These are phyloP conservation scores for Trichoderma sp. DNA, from an alignment of 2,329 filamentous ascomycete species.

Conservation along the genomic window DNA sequence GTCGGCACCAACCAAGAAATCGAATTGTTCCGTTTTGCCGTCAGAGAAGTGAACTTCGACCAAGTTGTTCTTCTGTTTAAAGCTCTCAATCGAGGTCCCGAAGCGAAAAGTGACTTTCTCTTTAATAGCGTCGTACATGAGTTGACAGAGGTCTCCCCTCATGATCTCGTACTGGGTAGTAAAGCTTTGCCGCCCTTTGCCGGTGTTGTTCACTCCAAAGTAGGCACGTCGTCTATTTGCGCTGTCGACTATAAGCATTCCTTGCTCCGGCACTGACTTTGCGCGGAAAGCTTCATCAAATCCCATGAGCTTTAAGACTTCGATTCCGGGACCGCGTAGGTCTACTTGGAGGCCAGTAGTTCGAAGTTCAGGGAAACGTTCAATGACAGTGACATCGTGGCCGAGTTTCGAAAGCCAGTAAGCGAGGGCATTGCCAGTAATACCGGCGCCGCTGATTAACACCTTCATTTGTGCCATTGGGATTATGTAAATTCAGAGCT, in stretches of 20 bases:
- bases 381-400: conserved; percentile 45
- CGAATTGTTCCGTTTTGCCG: conserved; percentile 28
- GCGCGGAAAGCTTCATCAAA: conserved; percentile 42
- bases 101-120: conserved; percentile 39
- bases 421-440: conserved; percentile 40
- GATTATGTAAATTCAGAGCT: not conserved
- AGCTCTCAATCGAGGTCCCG: conserved; percentile 36
- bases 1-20: conserved; percentile 32
- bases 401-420: conserved; percentile 40
- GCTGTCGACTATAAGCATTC: conserved; percentile 52
- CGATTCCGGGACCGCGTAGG: conserved; percentile 48
- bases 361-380: conserved; percentile 39
- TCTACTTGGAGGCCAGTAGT: conserved; percentile 52
- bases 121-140: conserved; percentile 46
- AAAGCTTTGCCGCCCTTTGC: conserved; percentile 36
- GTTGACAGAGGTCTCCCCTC: conserved; percentile 53
- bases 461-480: conserved; percentile 19
- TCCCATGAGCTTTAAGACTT: conserved; percentile 46
- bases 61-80: conserved; percentile 32
- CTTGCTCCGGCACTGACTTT: conserved; percentile 50
- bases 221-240: conserved; percentile 44
- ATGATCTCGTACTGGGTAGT: conserved; percentile 60
- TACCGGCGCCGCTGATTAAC: conserved; percentile 37
- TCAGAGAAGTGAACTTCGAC: conserved; percentile 30
- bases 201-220: conserved; percentile 36